Conservation (phyloP, 345 rosid species). For the Citrus trifoliata region DNA sequence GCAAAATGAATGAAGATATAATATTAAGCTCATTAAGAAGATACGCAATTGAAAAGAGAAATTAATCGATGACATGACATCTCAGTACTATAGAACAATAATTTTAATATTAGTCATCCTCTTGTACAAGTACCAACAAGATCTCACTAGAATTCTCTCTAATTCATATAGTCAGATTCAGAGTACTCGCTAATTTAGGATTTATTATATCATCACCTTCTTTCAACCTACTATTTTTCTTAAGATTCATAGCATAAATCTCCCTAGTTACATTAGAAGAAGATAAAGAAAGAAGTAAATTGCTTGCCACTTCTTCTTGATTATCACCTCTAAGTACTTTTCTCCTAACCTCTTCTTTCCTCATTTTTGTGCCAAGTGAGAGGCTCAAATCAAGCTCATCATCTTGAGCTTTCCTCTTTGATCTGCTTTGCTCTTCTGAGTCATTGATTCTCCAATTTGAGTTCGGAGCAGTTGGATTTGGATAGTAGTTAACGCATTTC, state of each 20-base stretch:
- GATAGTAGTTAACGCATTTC: background rate
- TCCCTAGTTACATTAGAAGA: conserved; percentile 11
- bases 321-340: background rate
- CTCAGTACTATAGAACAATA: background rate
- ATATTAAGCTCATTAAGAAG: background rate
- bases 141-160: conserved; percentile 38
- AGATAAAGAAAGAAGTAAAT: conserved; percentile 30
- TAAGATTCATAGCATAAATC: background rate
- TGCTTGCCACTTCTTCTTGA: conserved; percentile 13
- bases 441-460: conserved; percentile 1
- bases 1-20: background rate
- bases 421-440: background rate
- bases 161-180: conserved; percentile 41
- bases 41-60: background rate
- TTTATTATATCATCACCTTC: conserved; percentile 6
- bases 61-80: background rate
- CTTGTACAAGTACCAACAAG: conserved; percentile 44
- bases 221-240: background rate
- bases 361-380: conserved; percentile 25
- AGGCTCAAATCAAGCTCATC: conserved; percentile 34
- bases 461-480: background rate
- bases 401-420: conserved; percentile 18
- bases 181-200: conserved; percentile 35
- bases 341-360: background rate
- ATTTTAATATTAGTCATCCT: conserved; percentile 4